Conservation (phyloP, 2,329 filamentous ascomycete species). For the Amylocarpus encephaloides region DNA sequence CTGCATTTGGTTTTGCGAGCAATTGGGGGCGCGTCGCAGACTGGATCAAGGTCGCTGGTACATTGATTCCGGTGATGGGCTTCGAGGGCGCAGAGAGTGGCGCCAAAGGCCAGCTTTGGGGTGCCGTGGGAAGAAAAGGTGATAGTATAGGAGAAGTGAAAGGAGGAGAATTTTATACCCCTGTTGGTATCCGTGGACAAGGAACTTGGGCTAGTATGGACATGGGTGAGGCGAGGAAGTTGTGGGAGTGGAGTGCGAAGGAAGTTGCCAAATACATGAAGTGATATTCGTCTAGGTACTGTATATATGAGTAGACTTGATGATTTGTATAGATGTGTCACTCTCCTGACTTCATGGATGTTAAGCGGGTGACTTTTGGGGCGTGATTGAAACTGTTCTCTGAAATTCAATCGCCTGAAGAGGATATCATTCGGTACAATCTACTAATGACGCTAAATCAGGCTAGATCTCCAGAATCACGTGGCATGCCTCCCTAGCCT, state of each 20-base stretch:
- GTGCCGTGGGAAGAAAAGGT: conserved; percentile 25
- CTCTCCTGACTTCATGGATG: no score
- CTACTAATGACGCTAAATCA: no score
- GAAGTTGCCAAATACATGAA: conserved; percentile 19
- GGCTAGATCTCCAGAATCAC: no score
- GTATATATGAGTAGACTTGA: no score
- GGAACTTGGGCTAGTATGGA: conserved; percentile 20
- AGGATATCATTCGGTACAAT: no score
- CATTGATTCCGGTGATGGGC: conserved; percentile 2
- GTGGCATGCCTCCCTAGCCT: neutral
- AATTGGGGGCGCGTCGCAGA: conserved; percentile 1
- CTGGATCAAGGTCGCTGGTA: neutral
- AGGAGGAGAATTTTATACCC: conserved; percentile 33
- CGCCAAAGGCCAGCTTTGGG: conserved; percentile 37
- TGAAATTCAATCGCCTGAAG: no score
- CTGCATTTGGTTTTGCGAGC: conserved; percentile 1
- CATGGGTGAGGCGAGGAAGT: conserved; percentile 25
- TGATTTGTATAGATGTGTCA: no score
- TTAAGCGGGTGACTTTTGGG: no score
- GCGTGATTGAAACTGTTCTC: no score
- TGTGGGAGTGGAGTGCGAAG: conserved; percentile 33
- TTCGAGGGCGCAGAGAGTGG: conserved; percentile 31
- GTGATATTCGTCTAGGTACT: neutral
- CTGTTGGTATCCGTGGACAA: conserved; percentile 27
- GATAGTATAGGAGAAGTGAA: conserved; percentile 24